Conservation (phyloP, 305 asterid species). For the Solanum hybrid region DNA sequence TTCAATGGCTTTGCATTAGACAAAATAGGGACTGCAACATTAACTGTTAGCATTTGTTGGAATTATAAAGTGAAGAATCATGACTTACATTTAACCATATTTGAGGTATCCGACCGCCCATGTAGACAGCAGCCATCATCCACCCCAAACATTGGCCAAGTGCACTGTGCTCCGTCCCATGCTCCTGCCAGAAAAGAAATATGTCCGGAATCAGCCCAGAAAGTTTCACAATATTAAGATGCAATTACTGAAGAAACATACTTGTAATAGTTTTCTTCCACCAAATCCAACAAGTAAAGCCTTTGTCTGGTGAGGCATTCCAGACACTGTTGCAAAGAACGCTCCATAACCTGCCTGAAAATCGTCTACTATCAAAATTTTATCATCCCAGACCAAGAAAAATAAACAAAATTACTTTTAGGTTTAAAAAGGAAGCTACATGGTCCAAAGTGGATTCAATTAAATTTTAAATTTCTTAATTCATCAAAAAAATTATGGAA, state of each 20-base stretch:
- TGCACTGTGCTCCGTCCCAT: constrained; percentile 29
- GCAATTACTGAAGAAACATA: constrained; percentile 13
- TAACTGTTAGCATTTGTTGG: neutral
- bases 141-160: constrained; percentile 81
- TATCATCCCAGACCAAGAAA: neutral
- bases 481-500: neutral
- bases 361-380: neutral
- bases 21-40: neutral
- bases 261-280: constrained; percentile 68
- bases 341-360: constrained; percentile 67
- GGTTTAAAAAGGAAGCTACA: neutral
- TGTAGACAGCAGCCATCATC: constrained; percentile 96
- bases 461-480: neutral
- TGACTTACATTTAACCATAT: constrained; percentile 74
- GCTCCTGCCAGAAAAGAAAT: constrained; percentile 31
- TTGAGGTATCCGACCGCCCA: constrained; percentile 93
- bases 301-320: constrained; percentile 44
- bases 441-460: neutral
- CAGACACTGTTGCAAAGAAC: constrained; percentile 48
- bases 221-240: neutral
- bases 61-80: neutral
- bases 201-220: neutral
- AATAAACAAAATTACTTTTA: no score
- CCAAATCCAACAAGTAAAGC: constrained; percentile 49
- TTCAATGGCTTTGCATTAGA: neutral